Evolutionary conservation across 441 rosid genomes (phyloP).

Genomic region (Adansonia gregorii): DNA sequence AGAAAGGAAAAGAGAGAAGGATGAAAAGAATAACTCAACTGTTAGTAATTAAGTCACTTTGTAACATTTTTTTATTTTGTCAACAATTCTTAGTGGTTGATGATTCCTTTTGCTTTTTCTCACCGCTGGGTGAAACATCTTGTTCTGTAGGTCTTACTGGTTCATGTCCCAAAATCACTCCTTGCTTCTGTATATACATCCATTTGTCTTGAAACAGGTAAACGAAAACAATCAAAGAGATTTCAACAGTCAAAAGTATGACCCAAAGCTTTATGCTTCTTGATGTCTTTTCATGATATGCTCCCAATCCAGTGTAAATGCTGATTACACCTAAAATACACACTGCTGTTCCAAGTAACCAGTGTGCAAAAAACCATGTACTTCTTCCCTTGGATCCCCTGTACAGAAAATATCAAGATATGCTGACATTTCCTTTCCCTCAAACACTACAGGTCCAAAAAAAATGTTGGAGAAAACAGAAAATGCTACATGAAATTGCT

Average conservation of each 20-base stretch:
- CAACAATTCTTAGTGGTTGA: slow-evolving; percentile 32
- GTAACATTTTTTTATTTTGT: background rate
- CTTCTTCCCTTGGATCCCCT: slow-evolving; percentile 69
- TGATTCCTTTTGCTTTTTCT: slow-evolving; percentile 19
- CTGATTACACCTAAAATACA: slow-evolving; percentile 66
- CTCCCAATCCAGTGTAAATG: slow-evolving; percentile 68
- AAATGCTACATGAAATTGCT: background rate
- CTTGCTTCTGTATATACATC: slow-evolving; percentile 60
- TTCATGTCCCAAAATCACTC: slow-evolving; percentile 43
- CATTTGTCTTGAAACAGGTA: slow-evolving; percentile 81
- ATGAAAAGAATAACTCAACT: background rate
- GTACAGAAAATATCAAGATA: background rate
- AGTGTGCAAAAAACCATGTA: slow-evolving; percentile 66
- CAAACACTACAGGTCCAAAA: background rate
- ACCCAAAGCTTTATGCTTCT: slow-evolving; percentile 61
- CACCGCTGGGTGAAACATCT: slow-evolving; percentile 17
- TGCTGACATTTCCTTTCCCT: background rate
- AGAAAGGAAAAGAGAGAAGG: too few relatives aligned
- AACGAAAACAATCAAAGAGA: slow-evolving; percentile 47
- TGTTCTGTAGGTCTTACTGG: slow-evolving; percentile 30
- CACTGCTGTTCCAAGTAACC: slow-evolving; percentile 65
- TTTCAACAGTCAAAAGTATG: slow-evolving; percentile 52
- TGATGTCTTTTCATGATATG: slow-evolving; percentile 63
- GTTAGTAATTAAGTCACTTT: background rate
- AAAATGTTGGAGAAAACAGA: background rate